Percentiles rank a stretch among this genome's conserved stretches.
These are phyloP conservation scores for Amanita fuliginea DNA, from an alignment of 768 basidiomycete genomes.

Conservation along the genomic window DNA sequence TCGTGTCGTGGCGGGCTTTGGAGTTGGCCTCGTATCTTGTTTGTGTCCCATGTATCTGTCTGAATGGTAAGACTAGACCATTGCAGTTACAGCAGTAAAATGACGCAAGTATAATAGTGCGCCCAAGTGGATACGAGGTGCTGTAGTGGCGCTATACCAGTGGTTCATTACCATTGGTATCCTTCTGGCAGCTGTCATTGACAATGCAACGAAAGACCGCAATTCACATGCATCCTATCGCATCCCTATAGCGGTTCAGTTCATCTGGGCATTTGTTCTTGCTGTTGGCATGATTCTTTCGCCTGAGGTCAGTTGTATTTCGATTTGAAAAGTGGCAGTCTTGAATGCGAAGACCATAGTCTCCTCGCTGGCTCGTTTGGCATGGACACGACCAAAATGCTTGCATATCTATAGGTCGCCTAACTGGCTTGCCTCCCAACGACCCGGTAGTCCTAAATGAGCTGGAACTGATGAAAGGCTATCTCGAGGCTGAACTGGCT, in stretches of 20 bases:
- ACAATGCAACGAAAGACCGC: conserved; percentile 50
- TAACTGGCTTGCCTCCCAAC: conserved; percentile 41
- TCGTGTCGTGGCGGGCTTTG: conserved; percentile 70
- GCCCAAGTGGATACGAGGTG: conserved; percentile 69
- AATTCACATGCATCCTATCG: conserved; percentile 43
- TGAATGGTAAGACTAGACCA: conserved; percentile 25
- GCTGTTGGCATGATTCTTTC: conserved; percentile 60
- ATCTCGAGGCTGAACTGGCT: conserved; percentile 51
- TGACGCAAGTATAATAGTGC: conserved; percentile 20
- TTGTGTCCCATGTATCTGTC: conserved; percentile 41
- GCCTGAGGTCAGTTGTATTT: conserved; percentile 36
- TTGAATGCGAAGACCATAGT: conserved; percentile 18
- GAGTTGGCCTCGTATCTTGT: conserved; percentile 69
- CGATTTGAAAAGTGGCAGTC: conserved; percentile 7
- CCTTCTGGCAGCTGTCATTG: conserved; percentile 58
- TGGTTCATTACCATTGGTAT: conserved; percentile 72
- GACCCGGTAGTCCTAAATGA: conserved; percentile 46
- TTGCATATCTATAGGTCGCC: conserved; percentile 43
- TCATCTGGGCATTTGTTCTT: conserved; percentile 70
- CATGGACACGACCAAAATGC: conserved; percentile 51
- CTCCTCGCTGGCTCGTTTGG: conserved; percentile 73
- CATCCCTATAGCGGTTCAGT: conserved; percentile 70
- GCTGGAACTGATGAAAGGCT: conserved; percentile 35
- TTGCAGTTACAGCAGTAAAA: neutral
- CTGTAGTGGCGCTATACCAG: conserved; percentile 59